Evolutionary conservation across 225 moss, liverwort and hornwort genomes (phyloP).

Genomic region (Physcomitrellopsis africana): DNA sequence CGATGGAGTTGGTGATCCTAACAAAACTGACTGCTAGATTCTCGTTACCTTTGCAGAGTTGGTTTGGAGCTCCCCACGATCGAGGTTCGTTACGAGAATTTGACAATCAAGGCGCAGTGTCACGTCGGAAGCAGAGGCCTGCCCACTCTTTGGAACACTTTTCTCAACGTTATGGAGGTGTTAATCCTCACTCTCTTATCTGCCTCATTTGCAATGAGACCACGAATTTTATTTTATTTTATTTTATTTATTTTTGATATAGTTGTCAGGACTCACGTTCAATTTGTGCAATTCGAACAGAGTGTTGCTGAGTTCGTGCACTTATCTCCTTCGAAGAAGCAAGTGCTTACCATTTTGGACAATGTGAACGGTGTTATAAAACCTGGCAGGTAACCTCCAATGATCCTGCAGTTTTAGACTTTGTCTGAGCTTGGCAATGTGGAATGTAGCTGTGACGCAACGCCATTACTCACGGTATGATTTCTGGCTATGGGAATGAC

Average conservation of each 20-base stretch:
- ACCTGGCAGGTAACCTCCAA: slow-evolving; percentile 47
- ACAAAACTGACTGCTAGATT: neutral
- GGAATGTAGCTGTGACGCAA: neutral
- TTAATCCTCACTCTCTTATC: neutral
- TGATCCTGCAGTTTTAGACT: too few species aligned
- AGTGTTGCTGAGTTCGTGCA: neutral
- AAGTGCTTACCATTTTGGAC: slow-evolving; percentile 48
- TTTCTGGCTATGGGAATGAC: neutral
- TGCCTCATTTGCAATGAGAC: neutral
- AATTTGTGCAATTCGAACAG: too few species aligned
- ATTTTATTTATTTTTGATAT: too few species aligned
- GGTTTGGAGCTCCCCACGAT: slow-evolving; percentile 53
- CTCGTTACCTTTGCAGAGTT: slow-evolving; percentile 37
- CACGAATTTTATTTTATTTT: too few species aligned
- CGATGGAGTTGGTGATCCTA: neutral
- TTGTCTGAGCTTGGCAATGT: neutral
- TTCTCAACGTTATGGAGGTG: slow-evolving; percentile 53
- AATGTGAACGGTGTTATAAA: slow-evolving; percentile 50
- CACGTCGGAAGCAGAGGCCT: slow-evolving; percentile 49
- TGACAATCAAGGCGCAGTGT: slow-evolving; percentile 40
- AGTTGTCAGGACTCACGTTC: too few species aligned
- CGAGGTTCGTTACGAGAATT: slow-evolving; percentile 54
- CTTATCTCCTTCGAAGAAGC: slow-evolving; percentile 50
- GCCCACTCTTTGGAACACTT: slow-evolving; percentile 45
- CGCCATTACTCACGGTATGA: neutral